Evolutionary conservation across 1,284 basidiomycete species (phyloP).

Genomic region (Coniferiporia sulphurascens): DNA sequence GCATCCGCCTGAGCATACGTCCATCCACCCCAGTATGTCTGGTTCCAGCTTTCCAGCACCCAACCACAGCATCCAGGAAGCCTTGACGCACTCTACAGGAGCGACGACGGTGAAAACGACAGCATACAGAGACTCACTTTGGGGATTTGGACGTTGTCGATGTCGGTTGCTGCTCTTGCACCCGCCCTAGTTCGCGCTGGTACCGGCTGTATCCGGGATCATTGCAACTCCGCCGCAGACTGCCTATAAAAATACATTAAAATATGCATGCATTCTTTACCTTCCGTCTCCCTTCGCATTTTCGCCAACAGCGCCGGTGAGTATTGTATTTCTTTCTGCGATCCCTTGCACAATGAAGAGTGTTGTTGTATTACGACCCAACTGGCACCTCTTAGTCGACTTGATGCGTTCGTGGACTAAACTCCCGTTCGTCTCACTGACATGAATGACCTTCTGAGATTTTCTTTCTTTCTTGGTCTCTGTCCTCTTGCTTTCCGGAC

Average conservation of each 20-base stretch:
- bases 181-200: neutral
- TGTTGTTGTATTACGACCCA: slow-evolving; percentile 18
- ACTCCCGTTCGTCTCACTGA: slow-evolving; percentile 14
- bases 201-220: neutral
- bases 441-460: slow-evolving; percentile 21
- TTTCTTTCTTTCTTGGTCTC: neutral
- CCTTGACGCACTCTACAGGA: neutral
- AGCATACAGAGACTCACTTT: slow-evolving; percentile 12
- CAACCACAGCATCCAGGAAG: neutral
- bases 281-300: neutral
- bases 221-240: neutral
- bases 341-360: slow-evolving; percentile 13
- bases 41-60: neutral
- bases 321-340: neutral
- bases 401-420: slow-evolving; percentile 8
- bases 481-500: neutral
- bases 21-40: slow-evolving; percentile 12
- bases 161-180: neutral
- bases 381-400: slow-evolving; percentile 22
- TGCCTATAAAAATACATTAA: neutral
- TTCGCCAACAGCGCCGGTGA: neutral
- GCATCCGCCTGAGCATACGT: slow-evolving; percentile 10
- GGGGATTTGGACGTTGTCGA: neutral
- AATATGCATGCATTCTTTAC: neutral
- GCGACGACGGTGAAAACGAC: neutral